Conservation (phyloP, 345 rosid species). For the Psidium guajava region DNA sequence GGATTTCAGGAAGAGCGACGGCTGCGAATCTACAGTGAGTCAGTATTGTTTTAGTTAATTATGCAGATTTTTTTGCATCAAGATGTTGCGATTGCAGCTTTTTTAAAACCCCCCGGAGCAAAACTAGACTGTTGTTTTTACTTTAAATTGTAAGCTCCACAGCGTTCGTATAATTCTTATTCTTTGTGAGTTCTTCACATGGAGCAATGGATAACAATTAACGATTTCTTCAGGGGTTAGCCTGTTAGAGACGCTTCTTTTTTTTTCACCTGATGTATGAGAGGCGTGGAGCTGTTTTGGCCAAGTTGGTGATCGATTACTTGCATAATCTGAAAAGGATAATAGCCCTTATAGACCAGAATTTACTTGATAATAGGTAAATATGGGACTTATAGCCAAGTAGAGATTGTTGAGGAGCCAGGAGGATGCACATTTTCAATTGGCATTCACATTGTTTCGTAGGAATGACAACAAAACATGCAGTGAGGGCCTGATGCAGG, state of each 20-base stretch:
- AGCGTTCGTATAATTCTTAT: not conserved
- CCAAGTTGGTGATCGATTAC: not conserved
- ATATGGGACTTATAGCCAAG: not conserved
- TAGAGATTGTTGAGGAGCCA: not conserved
- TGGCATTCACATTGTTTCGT: not conserved
- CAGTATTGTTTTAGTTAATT: too few relatives aligned
- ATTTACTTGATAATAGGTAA: not conserved
- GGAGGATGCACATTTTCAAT: not conserved
- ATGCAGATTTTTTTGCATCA: too few relatives aligned
- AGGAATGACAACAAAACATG: not conserved
- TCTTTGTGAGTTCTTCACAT: not conserved
- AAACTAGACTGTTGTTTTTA: too few relatives aligned
- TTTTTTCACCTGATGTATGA: too few relatives aligned
- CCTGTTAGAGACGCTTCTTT: not conserved
- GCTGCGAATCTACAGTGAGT: too few relatives aligned
- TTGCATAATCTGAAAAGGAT: not conserved
- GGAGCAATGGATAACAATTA: not conserved
- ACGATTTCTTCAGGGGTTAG: not conserved
- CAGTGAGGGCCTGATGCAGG: too few relatives aligned
- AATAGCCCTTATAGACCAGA: not conserved
- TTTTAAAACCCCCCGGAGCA: too few relatives aligned
- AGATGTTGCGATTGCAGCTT: too few relatives aligned
- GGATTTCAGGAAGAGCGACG: too few relatives aligned
- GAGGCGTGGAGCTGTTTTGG: too few relatives aligned
- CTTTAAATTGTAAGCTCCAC: not conserved